Percentiles rank a stretch among this genome's conserved stretches.
Conservation (phyloP, 768 basidiomycete genomes). For the Antrodiella citrinella region DNA sequence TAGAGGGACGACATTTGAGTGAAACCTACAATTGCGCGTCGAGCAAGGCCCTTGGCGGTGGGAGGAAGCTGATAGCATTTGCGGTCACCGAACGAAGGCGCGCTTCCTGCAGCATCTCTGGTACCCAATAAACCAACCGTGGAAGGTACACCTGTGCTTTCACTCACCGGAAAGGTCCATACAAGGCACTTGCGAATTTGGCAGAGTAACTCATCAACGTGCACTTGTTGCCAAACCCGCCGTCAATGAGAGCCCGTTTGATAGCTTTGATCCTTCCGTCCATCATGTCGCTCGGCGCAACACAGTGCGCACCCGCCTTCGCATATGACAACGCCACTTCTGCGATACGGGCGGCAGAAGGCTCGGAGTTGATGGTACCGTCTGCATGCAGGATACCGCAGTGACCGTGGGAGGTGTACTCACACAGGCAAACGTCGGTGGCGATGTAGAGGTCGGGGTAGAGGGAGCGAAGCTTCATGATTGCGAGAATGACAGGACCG, state of each 20-base stretch:
- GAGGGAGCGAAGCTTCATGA: constrained; percentile 62
- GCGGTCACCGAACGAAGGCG: constrained; percentile 88
- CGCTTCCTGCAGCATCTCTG: constrained; percentile 96
- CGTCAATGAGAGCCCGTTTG: constrained; percentile 77
- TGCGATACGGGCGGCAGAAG: constrained; percentile 82
- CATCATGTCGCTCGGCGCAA: constrained; percentile 99
- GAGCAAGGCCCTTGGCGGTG: constrained; percentile 77
- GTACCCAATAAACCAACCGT: neutral
- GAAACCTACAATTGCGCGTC: constrained; percentile 87
- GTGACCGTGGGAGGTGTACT: constrained; percentile 98
- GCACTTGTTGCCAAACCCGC: constrained; percentile 79
- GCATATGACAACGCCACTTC: constrained; percentile 92
- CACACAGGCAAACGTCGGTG: constrained; percentile 97
- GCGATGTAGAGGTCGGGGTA: constrained; percentile 88
- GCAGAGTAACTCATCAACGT: constrained; percentile 96
- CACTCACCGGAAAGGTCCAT: constrained; percentile 88
- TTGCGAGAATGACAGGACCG: constrained; percentile 93
- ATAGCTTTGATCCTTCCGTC: constrained; percentile 90
- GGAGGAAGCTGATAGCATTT: constrained; percentile 99
- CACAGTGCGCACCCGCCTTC: constrained; percentile 92
- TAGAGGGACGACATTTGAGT: too few relatives aligned
- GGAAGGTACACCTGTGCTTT: neutral
- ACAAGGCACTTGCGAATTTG: constrained; percentile 92
- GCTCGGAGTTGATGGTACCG: constrained; percentile 67
- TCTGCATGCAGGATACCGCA: constrained; percentile 76